Percentiles rank a stretch among this genome's conserved stretches.
phyloP scores from a whole-genome alignment of 1,284 basidiomycete genomes.

The Coniophora puteana region DNA sequence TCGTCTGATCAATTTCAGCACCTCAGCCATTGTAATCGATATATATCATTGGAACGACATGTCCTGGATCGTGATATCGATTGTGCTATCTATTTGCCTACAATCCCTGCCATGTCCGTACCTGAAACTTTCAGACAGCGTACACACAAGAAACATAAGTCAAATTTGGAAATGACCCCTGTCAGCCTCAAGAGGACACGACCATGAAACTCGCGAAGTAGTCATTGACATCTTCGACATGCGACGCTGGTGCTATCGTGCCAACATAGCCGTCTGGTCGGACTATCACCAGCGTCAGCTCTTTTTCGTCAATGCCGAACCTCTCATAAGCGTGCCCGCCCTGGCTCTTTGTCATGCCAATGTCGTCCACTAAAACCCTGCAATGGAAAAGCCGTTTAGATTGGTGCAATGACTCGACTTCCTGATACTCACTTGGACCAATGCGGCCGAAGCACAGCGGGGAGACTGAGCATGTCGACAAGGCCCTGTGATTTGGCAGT shows the following conservation, averaged over 20 bases:
- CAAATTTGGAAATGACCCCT: no score
- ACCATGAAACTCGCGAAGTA: constrained; percentile 26
- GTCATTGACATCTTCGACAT: constrained; percentile 28
- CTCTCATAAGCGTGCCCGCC: constrained; percentile 36
- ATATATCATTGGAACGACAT: no score
- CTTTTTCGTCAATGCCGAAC: constrained; percentile 36
- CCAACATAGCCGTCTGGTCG: constrained; percentile 53
- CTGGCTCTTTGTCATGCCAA: constrained; percentile 20
- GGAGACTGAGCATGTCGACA: constrained; percentile 45
- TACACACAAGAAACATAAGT: no score
- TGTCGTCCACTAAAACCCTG: constrained; percentile 33
- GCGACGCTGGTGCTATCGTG: constrained; percentile 31
- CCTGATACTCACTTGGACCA: constrained; percentile 49
- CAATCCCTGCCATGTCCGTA: no score
- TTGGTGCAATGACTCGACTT: neutral
- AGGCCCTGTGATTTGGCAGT: constrained; percentile 39
- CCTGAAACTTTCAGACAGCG: no score
- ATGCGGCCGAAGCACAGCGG: constrained; percentile 45
- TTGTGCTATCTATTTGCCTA: no score
- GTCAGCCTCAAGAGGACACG: neutral
- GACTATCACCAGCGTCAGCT: constrained; percentile 43
- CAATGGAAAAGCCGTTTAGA: neutral
- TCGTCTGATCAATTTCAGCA: no score
- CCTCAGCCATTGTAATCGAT: no score
- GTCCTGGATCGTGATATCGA: no score